phyloP scores from a whole-genome alignment of 176 grass and related monocot genomes.

The Pharus latifolius region DNA sequence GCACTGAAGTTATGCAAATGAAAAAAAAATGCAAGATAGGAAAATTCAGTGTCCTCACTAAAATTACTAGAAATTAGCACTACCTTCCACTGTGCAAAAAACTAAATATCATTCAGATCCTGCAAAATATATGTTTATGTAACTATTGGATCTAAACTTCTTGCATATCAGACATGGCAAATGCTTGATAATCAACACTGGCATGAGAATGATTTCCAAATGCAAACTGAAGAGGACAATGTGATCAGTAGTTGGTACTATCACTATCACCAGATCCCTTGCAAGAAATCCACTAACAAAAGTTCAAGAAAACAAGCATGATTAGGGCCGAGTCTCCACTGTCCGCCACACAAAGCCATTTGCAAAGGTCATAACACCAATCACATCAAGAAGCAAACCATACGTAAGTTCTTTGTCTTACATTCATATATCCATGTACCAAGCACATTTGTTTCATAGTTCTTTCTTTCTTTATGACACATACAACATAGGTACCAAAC shows the following conservation, averaged over 20 bases:
- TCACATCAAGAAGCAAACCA: slow-evolving; percentile 21
- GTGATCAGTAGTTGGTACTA: neutral
- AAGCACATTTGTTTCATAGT: neutral
- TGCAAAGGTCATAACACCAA: slow-evolving; percentile 9
- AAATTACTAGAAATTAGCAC: neutral
- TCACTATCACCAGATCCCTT: slow-evolving; percentile 15
- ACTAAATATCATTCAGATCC: neutral
- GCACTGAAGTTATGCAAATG: too few relatives aligned
- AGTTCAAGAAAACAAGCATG: slow-evolving; percentile 25
- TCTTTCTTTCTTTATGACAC: slow-evolving; percentile 4
- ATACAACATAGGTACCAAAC: slow-evolving; percentile 28
- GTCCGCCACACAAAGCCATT: neutral
- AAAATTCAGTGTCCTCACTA: neutral
- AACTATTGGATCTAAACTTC: neutral
- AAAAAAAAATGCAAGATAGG: neutral
- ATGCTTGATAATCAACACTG: too few relatives aligned
- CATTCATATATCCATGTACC: slow-evolving; percentile 5
- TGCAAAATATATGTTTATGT: neutral
- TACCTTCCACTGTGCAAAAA: neutral
- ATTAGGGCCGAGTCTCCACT: slow-evolving; percentile 1
- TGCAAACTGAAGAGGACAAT: neutral
- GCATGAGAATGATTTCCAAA: neutral
- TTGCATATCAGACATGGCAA: too few relatives aligned
- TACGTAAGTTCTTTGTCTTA: slow-evolving; percentile 25
- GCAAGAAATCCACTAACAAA: slow-evolving; percentile 35